These are phyloP conservation scores for Phaffomyces antillensis DNA, from an alignment of 805 yeast genomes.

Conservation along the genomic window DNA sequence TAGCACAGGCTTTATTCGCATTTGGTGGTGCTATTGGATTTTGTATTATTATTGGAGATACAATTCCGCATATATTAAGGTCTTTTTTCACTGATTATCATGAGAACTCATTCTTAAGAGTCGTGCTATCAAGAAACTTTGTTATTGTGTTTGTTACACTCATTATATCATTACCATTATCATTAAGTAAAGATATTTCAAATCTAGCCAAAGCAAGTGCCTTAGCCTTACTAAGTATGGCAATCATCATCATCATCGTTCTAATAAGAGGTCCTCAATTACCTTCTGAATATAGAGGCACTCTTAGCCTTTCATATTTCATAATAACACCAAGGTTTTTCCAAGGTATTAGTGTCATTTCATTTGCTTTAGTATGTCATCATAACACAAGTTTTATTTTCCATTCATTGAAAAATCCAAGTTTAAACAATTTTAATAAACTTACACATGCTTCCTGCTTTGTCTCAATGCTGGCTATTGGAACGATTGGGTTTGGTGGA, in stretches of 20 bases:
- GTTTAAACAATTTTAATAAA: slow-evolving; percentile 63
- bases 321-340: slow-evolving; percentile 60
- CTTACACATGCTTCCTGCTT: slow-evolving; percentile 81
- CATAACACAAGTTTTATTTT: slow-evolving; percentile 89
- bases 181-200: slow-evolving; percentile 74
- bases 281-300: slow-evolving; percentile 40
- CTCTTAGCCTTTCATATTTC: slow-evolving; percentile 36
- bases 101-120: slow-evolving; percentile 32
- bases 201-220: slow-evolving; percentile 83
- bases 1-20: slow-evolving; percentile 84
- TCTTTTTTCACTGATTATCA: slow-evolving; percentile 47
- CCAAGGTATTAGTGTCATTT: slow-evolving; percentile 89
- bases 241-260: slow-evolving; percentile 66
- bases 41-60: slow-evolving; percentile 91
- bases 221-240: slow-evolving; percentile 80
- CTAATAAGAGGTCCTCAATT: slow-evolving; percentile 65
- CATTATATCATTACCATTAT: slow-evolving; percentile 74
- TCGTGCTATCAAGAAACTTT: slow-evolving; percentile 60
- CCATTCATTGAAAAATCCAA: slow-evolving; percentile 72
- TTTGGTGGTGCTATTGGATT: slow-evolving; percentile 93
- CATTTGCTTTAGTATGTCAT: slow-evolving; percentile 93
- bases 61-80: slow-evolving; percentile 82
- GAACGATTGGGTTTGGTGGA: slow-evolving; percentile 74
- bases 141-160: slow-evolving; percentile 64
- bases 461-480: slow-evolving; percentile 74